A percentile compares a stretch with the other conserved stretches of the same genome.
phyloP scores from a whole-genome alignment of 768 basidiomycete genomes.

The Russula olivacea region DNA sequence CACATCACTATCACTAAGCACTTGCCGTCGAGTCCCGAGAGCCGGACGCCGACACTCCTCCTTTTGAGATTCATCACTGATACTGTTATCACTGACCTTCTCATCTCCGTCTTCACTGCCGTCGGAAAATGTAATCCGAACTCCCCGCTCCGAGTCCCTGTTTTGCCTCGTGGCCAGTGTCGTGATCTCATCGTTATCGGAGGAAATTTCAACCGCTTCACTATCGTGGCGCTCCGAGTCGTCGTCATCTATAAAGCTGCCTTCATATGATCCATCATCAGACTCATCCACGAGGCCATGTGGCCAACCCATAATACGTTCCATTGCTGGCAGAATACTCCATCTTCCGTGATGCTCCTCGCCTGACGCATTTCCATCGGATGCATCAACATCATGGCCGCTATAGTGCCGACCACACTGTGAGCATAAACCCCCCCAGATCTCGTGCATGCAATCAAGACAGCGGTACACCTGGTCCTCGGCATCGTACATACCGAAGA shows the following conservation, averaged over 20 bases:
- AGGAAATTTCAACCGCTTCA: conserved; percentile 16
- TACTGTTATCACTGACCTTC: not conserved
- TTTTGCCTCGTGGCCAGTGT: not conserved
- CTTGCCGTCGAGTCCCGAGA: conserved; percentile 3
- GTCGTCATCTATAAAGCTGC: conserved; percentile 54
- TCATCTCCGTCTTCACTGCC: conserved; percentile 1
- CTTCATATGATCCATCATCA: conserved; percentile 36
- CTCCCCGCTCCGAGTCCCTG: not conserved
- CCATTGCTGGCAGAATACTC: conserved; percentile 17
- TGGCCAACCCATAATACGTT: conserved; percentile 10
- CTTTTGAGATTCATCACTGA: not conserved
- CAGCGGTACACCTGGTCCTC: conserved; percentile 81
- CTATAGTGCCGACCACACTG: conserved; percentile 54
- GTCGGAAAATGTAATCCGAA: not conserved
- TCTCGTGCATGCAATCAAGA: conserved; percentile 71
- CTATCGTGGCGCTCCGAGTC: conserved; percentile 13
- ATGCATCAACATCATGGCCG: conserved; percentile 38
- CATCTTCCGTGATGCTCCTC: conserved; percentile 31
- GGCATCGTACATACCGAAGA: conserved; percentile 60
- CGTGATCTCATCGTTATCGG: conserved; percentile 5
- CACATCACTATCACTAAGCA: conserved; percentile 14
- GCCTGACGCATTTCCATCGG: conserved; percentile 17
- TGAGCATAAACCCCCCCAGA: conserved; percentile 62
- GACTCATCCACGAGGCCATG: conserved; percentile 17
- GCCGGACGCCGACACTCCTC: not conserved